Evolutionary conservation across 495 filamentous ascomycete species (phyloP).

Genomic region (Penicillium paradoxum): DNA sequence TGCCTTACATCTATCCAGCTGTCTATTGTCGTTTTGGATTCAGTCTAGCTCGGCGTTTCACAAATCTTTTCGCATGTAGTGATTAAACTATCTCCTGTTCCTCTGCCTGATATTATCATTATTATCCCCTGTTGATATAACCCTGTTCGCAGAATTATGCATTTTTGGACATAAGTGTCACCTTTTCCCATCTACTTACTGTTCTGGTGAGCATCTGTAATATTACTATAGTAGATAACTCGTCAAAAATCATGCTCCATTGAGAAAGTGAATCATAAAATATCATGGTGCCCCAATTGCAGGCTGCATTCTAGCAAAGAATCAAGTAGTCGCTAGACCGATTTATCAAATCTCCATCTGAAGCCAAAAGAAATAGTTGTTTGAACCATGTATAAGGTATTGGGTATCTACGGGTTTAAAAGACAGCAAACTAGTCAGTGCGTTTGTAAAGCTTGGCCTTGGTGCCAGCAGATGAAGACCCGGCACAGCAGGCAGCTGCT

Average conservation of each 20-base stretch:
- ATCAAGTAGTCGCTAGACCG: background rate
- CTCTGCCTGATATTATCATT: background rate
- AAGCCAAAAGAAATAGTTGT: background rate
- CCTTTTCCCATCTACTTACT: background rate
- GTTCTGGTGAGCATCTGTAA: too few relatives aligned
- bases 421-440: slow-evolving; percentile 19
- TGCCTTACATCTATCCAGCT: background rate
- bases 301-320: background rate
- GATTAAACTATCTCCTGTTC: background rate
- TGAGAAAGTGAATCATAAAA: background rate
- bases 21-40: background rate
- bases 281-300: background rate
- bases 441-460: slow-evolving; percentile 39
- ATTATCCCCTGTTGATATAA: background rate
- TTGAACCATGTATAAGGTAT: background rate
- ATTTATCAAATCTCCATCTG: background rate
- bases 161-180: background rate
- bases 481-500: slow-evolving; percentile 22
- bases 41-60: background rate
- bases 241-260: background rate
- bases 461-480: slow-evolving; percentile 14
- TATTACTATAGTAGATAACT: too few relatives aligned
- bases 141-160: background rate
- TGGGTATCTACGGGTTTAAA: slow-evolving; percentile 5
- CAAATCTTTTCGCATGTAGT: background rate